Base-by-base conservation (phyloP, 2,329 filamentous ascomycete genomes). In the Juglanconis juglandina region DNA sequence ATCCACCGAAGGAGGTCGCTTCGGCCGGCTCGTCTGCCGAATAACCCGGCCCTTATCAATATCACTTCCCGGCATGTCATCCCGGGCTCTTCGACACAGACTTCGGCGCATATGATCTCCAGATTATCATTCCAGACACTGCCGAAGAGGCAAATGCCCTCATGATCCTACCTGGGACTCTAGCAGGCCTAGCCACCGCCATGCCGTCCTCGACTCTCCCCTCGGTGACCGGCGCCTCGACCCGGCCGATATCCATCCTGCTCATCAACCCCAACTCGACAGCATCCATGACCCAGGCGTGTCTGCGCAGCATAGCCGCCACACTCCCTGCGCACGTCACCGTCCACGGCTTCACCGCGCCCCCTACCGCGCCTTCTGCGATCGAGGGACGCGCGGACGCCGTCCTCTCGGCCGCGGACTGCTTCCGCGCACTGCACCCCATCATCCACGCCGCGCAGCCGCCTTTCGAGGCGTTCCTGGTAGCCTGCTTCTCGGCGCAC, bases 221-320 rank as follows among this genome's bases (percentile, higher is more conserved):
- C 0, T 61, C 61, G 2, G 61, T 63, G 35, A 59, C 59, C 17
- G 61, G 61, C 30, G 44, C 51, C 4, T 56, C 47, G 2, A 61
- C 54, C 17, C 58, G 41, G 30, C 59, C 55, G 34, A 72, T 71
- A 62, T 73, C 67, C 59, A 81, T 86, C 61, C 77, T 87, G 44
- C 73, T 87, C 64, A 84, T 87, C 73, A 87, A 88, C 68, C 85
- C 85, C 24, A 87, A 87, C 70, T 85, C 82, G 10, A 84, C 81
- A 1, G 65, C 72, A 63, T 75, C 76, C 53, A 87, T 87, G 82
- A 87, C 85, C 30, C 73, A 81, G 39, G 77, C 76, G 47, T 82
- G 79, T 68, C 68, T 83, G 1, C 68, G 71, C 11, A 76, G 76
- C 51, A 67, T 81, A 13, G 59, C 70, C 33, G 67, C 73, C 1